Evolutionary conservation across 2,329 filamentous ascomycete genomes (phyloP).

Genomic region (Epichloe elymi): DNA sequence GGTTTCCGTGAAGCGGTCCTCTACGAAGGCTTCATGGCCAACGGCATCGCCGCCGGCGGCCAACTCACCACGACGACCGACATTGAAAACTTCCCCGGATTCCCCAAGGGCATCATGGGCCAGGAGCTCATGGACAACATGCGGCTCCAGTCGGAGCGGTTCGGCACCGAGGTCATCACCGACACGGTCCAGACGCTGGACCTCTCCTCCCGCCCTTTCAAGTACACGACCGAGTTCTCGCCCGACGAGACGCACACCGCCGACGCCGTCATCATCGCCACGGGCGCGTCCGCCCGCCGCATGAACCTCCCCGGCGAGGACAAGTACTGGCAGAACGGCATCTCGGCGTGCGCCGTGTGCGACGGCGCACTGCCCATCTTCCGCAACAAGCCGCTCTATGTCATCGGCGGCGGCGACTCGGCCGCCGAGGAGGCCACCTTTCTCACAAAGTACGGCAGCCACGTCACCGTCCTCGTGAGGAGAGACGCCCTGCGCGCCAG

Average conservation of each 20-base stretch:
- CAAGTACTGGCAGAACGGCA: constrained; percentile 93
- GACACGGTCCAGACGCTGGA: constrained; percentile 89
- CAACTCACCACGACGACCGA: constrained; percentile 98
- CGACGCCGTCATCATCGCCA: constrained; percentile 86
- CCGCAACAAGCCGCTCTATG: constrained; percentile 86
- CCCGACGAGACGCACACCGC: constrained; percentile 77
- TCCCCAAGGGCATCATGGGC: constrained; percentile 80
- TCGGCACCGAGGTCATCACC: constrained; percentile 84
- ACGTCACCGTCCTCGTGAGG: constrained; percentile 87
- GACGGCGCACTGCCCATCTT: constrained; percentile 96
- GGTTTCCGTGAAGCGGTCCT: constrained; percentile 49
- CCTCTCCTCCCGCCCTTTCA: constrained; percentile 73
- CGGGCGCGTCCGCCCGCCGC: constrained; percentile 80
- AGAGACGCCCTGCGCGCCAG: constrained; percentile 75
- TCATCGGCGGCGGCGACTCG: constrained; percentile 93
- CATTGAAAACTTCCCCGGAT: constrained; percentile 92
- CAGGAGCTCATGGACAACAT: constrained; percentile 88
- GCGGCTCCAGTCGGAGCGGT: constrained; percentile 79
- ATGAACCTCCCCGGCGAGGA: constrained; percentile 78
- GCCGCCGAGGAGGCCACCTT: constrained; percentile 96
- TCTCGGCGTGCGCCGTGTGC: constrained; percentile 93
- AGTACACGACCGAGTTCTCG: constrained; percentile 82
- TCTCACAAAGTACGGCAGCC: constrained; percentile 91
- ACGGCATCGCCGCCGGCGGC: constrained; percentile 88
- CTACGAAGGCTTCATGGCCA: constrained; percentile 96